Conservation (phyloP, 495 filamentous ascomycete species). For the Neurospora sublineolata region DNA sequence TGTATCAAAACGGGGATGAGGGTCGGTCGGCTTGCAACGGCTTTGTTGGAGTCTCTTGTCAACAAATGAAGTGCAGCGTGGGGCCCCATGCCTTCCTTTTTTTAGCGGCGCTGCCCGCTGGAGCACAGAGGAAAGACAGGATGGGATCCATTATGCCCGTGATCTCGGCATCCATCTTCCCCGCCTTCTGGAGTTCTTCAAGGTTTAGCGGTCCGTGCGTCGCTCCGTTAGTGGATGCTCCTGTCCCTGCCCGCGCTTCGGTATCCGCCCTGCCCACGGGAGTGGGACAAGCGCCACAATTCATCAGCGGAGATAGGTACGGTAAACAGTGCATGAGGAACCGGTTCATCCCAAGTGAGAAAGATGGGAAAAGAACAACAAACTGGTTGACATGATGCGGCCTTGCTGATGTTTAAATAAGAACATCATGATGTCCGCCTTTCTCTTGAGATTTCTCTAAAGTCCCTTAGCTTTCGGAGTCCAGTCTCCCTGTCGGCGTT, state of each 20-base stretch:
- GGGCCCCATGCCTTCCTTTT: background rate
- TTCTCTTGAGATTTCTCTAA: background rate
- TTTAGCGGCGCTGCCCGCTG: background rate
- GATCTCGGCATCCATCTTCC: background rate
- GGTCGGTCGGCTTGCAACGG: constrained; percentile 20
- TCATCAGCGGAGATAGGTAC: background rate
- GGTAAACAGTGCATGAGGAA: background rate
- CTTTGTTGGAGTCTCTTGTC: constrained; percentile 12
- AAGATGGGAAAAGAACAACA: background rate
- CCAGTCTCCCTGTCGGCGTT: background rate
- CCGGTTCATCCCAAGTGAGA: background rate
- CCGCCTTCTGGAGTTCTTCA: background rate
- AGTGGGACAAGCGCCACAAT: background rate
- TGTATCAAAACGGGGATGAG: constrained; percentile 2
- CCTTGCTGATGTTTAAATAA: background rate
- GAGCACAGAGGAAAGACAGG: background rate
- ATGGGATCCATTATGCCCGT: background rate
- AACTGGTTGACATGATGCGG: background rate
- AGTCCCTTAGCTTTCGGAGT: background rate
- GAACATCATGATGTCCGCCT: too few species aligned
- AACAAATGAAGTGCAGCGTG: background rate
- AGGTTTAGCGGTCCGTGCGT: background rate
- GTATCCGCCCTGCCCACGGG: background rate
- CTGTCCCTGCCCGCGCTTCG: background rate
- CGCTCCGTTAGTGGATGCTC: background rate